phyloP scores from a whole-genome alignment of 1,139 yeast species.

The Sugiyamaella japonica region DNA sequence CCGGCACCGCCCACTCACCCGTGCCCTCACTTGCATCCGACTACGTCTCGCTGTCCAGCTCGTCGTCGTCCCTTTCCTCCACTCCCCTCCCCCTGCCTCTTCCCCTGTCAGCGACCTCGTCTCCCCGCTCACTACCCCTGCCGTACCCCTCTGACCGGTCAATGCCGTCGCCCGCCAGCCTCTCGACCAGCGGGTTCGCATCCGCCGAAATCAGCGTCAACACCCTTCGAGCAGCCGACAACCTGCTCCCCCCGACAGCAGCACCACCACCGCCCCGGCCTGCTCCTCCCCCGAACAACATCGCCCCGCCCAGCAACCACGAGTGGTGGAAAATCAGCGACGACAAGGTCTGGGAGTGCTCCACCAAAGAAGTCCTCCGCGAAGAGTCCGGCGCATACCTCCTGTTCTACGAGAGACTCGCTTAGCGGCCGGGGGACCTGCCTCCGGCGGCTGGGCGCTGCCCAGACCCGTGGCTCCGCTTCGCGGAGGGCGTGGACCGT shows the following conservation, averaged over 20 bases:
- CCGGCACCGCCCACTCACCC: constrained; percentile 5
- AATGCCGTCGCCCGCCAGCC: constrained; percentile 30
- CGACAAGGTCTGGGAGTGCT: constrained; percentile 62
- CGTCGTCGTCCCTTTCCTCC: constrained; percentile 2
- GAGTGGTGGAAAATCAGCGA: constrained; percentile 88
- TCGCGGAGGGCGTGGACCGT: no score
- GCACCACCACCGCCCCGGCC: neutral
- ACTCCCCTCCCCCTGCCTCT: constrained; percentile 10
- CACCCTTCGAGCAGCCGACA: constrained; percentile 6
- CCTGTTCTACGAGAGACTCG: constrained; percentile 64
- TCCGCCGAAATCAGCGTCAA: constrained; percentile 20
- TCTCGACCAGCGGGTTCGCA: constrained; percentile 25
- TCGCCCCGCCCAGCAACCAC: constrained; percentile 21
- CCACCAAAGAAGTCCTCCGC: constrained; percentile 57
- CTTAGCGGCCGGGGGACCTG: neutral
- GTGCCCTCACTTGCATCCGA: constrained; percentile 15
- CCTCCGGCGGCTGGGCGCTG: constrained; percentile 13
- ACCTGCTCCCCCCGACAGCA: constrained; percentile 11
- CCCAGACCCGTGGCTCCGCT: constrained; percentile 5
- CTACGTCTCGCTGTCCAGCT: neutral
- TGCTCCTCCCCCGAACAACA: constrained; percentile 14
- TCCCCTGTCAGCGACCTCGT: constrained; percentile 6
- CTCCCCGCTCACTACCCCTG: constrained; percentile 15
- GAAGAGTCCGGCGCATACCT: constrained; percentile 79
- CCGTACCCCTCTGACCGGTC: constrained; percentile 20